Evolutionary conservation across 345 rosid species (phyloP), one percentile per base, ranked within the genome.

Genomic region (Angophora floribunda): DNA sequence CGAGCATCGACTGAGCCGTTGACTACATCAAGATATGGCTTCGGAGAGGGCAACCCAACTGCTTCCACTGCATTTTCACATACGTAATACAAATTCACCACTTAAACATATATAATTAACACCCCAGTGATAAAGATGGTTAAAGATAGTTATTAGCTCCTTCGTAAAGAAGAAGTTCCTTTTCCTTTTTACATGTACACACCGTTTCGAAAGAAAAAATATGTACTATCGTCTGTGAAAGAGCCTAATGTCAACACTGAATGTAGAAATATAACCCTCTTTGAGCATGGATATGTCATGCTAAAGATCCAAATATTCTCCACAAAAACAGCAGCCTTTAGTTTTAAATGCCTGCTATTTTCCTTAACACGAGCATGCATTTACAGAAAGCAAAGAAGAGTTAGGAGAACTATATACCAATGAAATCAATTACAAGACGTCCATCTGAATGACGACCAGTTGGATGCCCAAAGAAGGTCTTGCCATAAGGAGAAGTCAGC

Each of bases 401-500:
- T 41, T 8, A 1, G 28, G 28, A 75, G 49, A 36, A 75, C 65
- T 59, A 10, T 7, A 26, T 92, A 95, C 97, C 94, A 6, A 95
- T 93, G 88, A 95, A 96, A 93, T 96, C 99, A 84, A 96, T 88
- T 24, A 94, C 88, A n/a, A 96, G 94, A 52, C 97, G 98, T 85
- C 97, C 97, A 36, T 96, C 94, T 6, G 96, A 96, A 89, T 93
- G 94, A 85, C 98, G 93, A 15, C 97, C 97, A 1, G 97, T 95
- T 15, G 97, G 86, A 30, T 51, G 95, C 51, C 90, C 86, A 45
- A 96, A 95, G 91, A 92, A 95, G 57, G 97, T 95, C 92, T 91
- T 86, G 3, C 97, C 98, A 5, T 95, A 95, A 1, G 97, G 99
- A 51, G 85, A 94, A 87, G 89, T 92, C 17, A 91, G 94, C n/a